Conservation (phyloP, 129 eudicot genomes). For the Tagetes patula region DNA sequence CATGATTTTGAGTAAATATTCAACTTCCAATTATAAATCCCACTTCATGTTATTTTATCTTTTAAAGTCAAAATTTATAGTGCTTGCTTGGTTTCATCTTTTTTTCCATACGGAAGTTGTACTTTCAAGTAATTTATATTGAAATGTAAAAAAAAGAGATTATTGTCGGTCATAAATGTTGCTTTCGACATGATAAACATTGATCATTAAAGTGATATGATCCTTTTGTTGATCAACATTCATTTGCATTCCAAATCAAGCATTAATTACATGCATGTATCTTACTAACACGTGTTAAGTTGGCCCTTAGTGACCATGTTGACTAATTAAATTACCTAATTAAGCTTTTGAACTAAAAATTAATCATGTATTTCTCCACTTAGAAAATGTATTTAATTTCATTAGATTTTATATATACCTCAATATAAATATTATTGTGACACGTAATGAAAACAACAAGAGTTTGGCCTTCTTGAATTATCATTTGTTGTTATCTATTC, state of each 20-base stretch:
- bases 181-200: neutral
- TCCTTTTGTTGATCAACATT: neutral
- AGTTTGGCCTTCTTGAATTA: neutral
- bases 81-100: neutral
- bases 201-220: neutral
- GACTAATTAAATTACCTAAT: neutral
- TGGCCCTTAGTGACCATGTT: neutral
- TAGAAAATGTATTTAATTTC: neutral
- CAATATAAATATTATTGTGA: neutral
- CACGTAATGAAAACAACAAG: neutral
- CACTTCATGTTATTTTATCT: conserved; percentile 6
- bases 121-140: conserved; percentile 1
- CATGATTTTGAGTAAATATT: conserved; percentile 25
- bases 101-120: conserved; percentile 20
- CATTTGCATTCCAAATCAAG: neutral
- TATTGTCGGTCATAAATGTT: neutral
- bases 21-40: conserved; percentile 36
- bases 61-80: conserved; percentile 1
- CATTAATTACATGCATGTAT: neutral
- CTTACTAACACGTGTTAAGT: neutral
- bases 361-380: neutral
- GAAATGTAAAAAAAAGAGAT: neutral
- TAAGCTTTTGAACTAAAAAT: neutral
- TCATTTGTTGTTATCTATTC: neutral
- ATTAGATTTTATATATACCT: neutral